A percentile compares a stretch with the other conserved stretches of the same genome.
Evolutionary conservation across 352 stramenopile genomes (phyloP).

Genomic region (Thalassiosira delicatula): DNA sequence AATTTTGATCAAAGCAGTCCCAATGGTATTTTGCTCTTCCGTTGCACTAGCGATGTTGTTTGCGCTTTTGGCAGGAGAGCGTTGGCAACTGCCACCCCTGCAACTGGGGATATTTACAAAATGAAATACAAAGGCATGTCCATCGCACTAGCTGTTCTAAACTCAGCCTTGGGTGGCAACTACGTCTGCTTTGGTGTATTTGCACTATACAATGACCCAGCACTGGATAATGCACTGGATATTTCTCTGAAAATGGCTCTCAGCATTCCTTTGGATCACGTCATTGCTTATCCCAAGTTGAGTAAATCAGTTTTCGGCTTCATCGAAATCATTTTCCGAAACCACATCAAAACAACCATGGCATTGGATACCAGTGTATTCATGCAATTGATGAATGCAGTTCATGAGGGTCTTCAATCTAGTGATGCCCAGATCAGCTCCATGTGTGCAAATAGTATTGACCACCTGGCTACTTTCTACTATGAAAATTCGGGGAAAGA

Average conservation of each 20-base stretch:
- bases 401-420: constrained; percentile 87
- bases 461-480: constrained; percentile 95
- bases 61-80: constrained; percentile 92
- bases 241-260: constrained; percentile 93
- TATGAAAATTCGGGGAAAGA: constrained; percentile 97
- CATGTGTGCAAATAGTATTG: constrained; percentile 94
- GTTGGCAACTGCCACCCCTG: constrained; percentile 66
- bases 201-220: constrained; percentile 96
- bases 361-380: constrained; percentile 93
- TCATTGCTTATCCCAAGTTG: constrained; percentile 97
- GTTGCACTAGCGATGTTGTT: constrained; percentile 93
- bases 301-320: constrained; percentile 98
- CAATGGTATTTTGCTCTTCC: constrained; percentile 98
- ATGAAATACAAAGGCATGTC: constrained; percentile 98
- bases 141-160: constrained; percentile 91
- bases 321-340: constrained; percentile 97
- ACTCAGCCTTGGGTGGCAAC: constrained; percentile 89
- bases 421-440: constrained; percentile 91
- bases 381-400: constrained; percentile 93
- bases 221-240: constrained; percentile 92
- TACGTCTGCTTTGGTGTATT: constrained; percentile 99
- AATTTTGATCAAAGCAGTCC: constrained; percentile 97
- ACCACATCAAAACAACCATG: constrained; percentile 94
- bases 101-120: constrained; percentile 88
- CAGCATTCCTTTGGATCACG: constrained; percentile 93